Evolutionary conservation across 345 rosid genomes (phyloP).

Genomic region (Eucalyptus paniculata): DNA sequence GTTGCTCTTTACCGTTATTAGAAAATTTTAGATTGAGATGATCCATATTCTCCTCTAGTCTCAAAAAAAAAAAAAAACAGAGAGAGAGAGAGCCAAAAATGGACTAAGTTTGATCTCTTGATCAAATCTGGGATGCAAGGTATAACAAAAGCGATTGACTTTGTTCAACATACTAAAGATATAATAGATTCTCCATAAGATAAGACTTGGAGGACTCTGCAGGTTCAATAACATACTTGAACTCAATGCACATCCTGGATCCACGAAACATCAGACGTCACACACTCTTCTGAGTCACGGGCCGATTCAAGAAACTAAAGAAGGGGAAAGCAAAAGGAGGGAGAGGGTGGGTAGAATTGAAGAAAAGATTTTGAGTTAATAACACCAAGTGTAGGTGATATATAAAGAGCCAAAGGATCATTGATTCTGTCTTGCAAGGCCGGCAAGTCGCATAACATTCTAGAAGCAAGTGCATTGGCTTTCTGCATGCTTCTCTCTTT

Average conservation of each 20-base stretch:
- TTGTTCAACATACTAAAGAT: too few relatives aligned
- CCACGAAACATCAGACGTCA: not conserved
- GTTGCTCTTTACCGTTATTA: not conserved
- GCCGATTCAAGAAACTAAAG: not conserved
- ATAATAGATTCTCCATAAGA: too few relatives aligned
- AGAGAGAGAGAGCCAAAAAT: too few relatives aligned
- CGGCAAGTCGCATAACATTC: not conserved
- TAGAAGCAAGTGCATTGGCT: not conserved
- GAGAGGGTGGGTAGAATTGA: not conserved
- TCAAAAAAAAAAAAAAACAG: too few relatives aligned
- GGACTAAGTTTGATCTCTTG: too few relatives aligned
- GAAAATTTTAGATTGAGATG: too few relatives aligned
- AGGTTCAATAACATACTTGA: not conserved
- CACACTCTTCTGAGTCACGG: not conserved
- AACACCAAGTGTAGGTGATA: not conserved
- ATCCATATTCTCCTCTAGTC: too few relatives aligned
- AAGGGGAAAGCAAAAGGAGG: not conserved
- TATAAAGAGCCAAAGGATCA: not conserved
- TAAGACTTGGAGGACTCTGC: too few relatives aligned
- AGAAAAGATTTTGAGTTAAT: not conserved
- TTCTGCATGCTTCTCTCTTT: not conserved
- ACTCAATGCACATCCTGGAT: too few relatives aligned
- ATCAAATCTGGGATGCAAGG: too few relatives aligned
- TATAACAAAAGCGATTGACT: too few relatives aligned
- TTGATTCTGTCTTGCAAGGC: not conserved